Percentiles rank a stretch among this genome's conserved stretches.
Evolutionary conservation across 352 stramenopile genomes (phyloP).

Genomic region (Phytophthora cryptogea): DNA sequence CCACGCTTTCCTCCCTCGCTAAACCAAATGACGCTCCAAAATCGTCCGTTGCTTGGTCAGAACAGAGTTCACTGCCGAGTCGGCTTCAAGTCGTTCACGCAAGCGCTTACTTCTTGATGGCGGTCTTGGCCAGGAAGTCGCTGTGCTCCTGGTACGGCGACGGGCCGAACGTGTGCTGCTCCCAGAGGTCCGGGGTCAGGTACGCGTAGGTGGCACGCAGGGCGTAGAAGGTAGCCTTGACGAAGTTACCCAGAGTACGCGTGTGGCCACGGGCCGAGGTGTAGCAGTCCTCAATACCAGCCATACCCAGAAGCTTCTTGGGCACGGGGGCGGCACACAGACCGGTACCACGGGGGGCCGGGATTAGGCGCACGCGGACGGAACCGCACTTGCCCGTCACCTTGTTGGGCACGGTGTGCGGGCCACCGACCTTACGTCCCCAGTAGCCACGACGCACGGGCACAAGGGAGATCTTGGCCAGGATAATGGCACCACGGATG

Average conservation of each 20-base stretch:
- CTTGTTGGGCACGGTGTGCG: constrained; percentile 98
- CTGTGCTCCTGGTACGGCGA: constrained; percentile 99
- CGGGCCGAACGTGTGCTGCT: constrained; percentile 92
- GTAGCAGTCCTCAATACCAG: constrained; percentile 98
- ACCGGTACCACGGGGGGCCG: constrained; percentile 98
- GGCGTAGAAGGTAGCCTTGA: constrained; percentile 99
- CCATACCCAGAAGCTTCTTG: constrained; percentile 99
- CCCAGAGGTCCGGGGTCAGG: constrained; percentile 99
- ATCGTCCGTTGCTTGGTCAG: constrained; percentile 33
- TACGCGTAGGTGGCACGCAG: constrained; percentile 98
- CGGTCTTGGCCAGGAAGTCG: constrained; percentile 98
- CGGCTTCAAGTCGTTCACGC: constrained; percentile 11
- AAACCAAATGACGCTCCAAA: constrained; percentile 31
- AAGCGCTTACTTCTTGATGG: constrained; percentile 86
- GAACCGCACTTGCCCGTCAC: constrained; percentile 99
- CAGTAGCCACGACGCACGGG: constrained; percentile 99
- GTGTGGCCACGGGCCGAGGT: constrained; percentile 97
- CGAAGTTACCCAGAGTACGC: constrained; percentile 99
- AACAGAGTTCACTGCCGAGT: constrained; percentile 35
- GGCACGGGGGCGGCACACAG: constrained; percentile 97
- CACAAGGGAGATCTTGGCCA: constrained; percentile 99
- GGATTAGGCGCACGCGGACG: constrained; percentile 98
- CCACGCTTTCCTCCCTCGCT: constrained; percentile 71
- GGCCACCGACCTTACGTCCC: constrained; percentile 94
- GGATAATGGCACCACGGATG: constrained; percentile 99